These are phyloP conservation scores for Abrus precatorius DNA, from an alignment of 306 rosid genomes.

Conservation along the genomic window DNA sequence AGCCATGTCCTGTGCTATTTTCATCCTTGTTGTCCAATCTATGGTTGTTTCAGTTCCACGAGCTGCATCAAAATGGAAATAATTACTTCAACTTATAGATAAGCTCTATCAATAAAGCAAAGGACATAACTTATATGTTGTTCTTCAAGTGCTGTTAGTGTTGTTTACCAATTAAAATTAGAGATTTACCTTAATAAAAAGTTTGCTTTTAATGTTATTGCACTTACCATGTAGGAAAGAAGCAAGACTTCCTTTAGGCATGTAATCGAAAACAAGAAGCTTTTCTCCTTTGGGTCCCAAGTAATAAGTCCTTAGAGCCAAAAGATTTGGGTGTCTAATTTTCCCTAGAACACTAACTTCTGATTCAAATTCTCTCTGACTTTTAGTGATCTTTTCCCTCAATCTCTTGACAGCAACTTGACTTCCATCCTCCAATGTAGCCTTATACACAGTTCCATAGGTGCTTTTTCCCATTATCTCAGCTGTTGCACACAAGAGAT, in stretches of 20 bases:
- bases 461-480: constrained; percentile 90
- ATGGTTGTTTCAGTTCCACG: constrained; percentile 66
- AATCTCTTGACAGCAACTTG: constrained; percentile 88
- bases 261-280: constrained; percentile 81
- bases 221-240: constrained; percentile 72
- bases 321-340: constrained; percentile 76
- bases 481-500: constrained; percentile 85
- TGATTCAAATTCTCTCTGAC: constrained; percentile 76
- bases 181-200: too few species aligned
- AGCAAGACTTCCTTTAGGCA: constrained; percentile 75
- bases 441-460: constrained; percentile 83
- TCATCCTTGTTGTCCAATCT: constrained; percentile 86
- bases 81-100: not conserved
- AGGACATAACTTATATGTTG: too few species aligned
- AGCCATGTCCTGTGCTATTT: constrained; percentile 67
- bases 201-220: not conserved
- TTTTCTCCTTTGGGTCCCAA: constrained; percentile 83
- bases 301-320: constrained; percentile 81
- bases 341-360: constrained; percentile 71
- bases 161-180: too few species aligned
- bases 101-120: not conserved
- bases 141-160: too few species aligned
- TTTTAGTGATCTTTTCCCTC: constrained; percentile 80
- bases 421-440: constrained; percentile 82
- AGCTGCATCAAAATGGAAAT: constrained; percentile 53